Evolutionary conservation across 768 basidiomycete genomes (phyloP).

Genomic region (Peribolospora baueri): DNA sequence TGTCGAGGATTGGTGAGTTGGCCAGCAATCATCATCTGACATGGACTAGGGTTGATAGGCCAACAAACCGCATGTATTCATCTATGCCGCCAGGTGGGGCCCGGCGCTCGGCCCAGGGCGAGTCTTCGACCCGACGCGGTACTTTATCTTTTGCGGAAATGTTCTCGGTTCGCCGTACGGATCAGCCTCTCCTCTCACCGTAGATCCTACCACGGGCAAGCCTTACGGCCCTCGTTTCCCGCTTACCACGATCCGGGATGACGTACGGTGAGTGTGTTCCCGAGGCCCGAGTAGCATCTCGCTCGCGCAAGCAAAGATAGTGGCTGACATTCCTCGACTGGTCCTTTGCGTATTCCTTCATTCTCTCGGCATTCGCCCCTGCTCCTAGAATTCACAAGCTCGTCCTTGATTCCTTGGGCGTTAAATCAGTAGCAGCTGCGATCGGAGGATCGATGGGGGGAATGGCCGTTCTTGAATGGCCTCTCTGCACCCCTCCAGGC

Average conservation of each 20-base stretch:
- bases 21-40: neutral
- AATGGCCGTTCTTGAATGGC: conserved; percentile 92
- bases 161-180: conserved; percentile 93
- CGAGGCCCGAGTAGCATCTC: no score
- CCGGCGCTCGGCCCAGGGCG: conserved; percentile 79
- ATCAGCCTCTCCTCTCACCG: conserved; percentile 62
- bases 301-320: no score
- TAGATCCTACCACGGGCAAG: conserved; percentile 42
- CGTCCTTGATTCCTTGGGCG: conserved; percentile 58
- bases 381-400: conserved; percentile 38
- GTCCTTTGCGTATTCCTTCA: neutral
- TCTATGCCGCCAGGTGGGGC: conserved; percentile 50
- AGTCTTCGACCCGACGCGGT: conserved; percentile 70
- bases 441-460: conserved; percentile 99
- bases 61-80: neutral
- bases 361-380: no score
- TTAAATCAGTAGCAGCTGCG: conserved; percentile 57
- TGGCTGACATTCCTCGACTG: no score
- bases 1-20: conserved; percentile 80
- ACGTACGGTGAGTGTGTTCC: conserved; percentile 41
- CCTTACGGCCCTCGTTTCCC: conserved; percentile 87
- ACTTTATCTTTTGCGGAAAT: conserved; percentile 85
- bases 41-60: no score
- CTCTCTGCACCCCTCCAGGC: conserved; percentile 42
- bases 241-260: conserved; percentile 71